phyloP scores from a whole-genome alignment of 352 stramenopile genomes.

The Globisporangium echinulatum region DNA sequence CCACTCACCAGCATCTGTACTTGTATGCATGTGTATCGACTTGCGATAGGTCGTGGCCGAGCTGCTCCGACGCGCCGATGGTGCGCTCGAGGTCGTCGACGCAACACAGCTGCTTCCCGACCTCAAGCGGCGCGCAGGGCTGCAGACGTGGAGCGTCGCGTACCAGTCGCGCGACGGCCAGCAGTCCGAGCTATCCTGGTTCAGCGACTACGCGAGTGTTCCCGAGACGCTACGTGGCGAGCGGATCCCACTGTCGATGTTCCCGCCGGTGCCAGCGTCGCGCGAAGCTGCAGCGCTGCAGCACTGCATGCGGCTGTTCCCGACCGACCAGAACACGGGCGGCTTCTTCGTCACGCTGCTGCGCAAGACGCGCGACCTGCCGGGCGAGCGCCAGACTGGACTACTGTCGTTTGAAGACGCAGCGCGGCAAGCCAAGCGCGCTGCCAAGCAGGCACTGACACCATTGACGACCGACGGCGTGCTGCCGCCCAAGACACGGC shows the following conservation, averaged over 20 bases:
- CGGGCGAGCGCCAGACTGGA: constrained; percentile 25
- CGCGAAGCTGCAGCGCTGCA: constrained; percentile 53
- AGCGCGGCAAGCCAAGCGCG: constrained; percentile 8
- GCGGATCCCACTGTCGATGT: constrained; percentile 73
- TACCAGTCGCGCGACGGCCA: constrained; percentile 51
- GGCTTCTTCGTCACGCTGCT: constrained; percentile 98
- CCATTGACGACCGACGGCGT: constrained; percentile 19
- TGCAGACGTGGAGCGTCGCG: constrained; percentile 53
- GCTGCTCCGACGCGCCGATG: constrained; percentile 85
- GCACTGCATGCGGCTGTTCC: constrained; percentile 90
- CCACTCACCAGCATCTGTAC: neutral
- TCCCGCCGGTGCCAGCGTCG: constrained; percentile 57
- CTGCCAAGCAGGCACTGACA: constrained; percentile 20
- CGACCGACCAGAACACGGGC: constrained; percentile 96
- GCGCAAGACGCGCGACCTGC: constrained; percentile 54
- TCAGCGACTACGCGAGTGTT: constrained; percentile 44
- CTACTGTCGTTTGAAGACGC: constrained; percentile 39
- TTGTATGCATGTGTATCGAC: neutral
- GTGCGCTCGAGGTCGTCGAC: constrained; percentile 87
- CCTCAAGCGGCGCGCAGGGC: constrained; percentile 38
- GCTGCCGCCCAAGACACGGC: constrained; percentile 23
- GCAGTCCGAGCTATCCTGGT: constrained; percentile 36
- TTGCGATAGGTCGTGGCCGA: constrained; percentile 77
- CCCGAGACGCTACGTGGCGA: constrained; percentile 50
- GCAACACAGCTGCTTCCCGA: constrained; percentile 39